phyloP scores from a whole-genome alignment of 108 stramenopile genomes.

The Discostella pseudostelligera region DNA sequence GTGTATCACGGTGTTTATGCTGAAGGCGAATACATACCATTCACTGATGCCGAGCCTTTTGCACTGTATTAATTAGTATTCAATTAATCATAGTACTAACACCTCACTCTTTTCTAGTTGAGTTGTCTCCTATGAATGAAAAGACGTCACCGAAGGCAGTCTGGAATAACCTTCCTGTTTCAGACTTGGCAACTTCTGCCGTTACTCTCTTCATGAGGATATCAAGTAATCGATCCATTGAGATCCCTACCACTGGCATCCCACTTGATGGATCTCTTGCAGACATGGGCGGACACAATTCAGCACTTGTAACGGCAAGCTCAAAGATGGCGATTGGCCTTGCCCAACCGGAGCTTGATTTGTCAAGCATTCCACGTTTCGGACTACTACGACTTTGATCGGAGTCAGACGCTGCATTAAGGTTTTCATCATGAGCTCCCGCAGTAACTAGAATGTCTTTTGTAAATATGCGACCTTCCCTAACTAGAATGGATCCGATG shows the following conservation, averaged over 20 bases:
- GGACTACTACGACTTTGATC: neutral
- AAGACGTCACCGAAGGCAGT: conserved; percentile 51
- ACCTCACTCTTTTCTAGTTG: conserved; percentile 1
- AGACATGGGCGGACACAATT: conserved; percentile 44
- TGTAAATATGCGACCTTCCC: conserved; percentile 45
- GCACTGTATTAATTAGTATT: conserved; percentile 60
- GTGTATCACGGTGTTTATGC: conserved; percentile 77
- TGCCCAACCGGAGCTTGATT: conserved; percentile 26
- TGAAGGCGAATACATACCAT: conserved; percentile 79
- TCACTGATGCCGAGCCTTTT: conserved; percentile 90
- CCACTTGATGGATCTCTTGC: conserved; percentile 32
- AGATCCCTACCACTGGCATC: conserved; percentile 42
- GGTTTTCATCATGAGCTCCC: conserved; percentile 9
- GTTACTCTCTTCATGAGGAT: conserved; percentile 39
- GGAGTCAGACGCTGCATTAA: neutral
- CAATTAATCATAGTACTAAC: no score
- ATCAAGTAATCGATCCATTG: conserved; percentile 37
- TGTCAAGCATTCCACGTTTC: neutral
- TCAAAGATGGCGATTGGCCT: conserved; percentile 42
- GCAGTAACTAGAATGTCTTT: conserved; percentile 29
- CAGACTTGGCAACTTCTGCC: conserved; percentile 46
- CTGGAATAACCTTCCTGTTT: conserved; percentile 42
- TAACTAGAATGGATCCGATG: conserved; percentile 36
- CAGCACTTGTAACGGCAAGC: conserved; percentile 38
- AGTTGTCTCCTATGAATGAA: conserved; percentile 28